Base-by-base conservation (phyloP, 2,329 filamentous ascomycete species). In the Phoma sp. region DNA sequence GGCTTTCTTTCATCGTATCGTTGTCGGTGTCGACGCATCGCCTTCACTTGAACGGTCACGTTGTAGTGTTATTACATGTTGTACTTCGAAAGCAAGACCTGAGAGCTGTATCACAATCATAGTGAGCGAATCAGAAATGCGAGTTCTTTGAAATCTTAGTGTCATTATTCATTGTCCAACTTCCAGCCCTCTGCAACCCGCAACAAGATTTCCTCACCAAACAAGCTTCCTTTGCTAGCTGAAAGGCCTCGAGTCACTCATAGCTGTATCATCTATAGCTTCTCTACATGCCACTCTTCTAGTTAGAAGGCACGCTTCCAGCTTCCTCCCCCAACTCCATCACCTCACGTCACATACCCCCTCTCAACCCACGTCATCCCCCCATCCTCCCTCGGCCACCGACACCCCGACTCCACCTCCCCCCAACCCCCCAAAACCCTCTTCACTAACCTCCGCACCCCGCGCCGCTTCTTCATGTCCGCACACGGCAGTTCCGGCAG, bases 391-490 rank as follows among this genome's bases (percentile, higher is more conserved):
- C n/a, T n/a, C n/a, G n/a, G n/a, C n/a, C n/a, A n/a, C n/a, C n/a
- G n/a, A n/a, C n/a, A n/a, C n/a, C n/a, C n/a, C n/a, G n/a, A n/a
- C n/a, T n/a, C n/a, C n/a, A n/a, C n/a, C n/a, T n/a, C n/a, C n/a
- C n/a, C n/a, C n/a, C n/a, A n/a, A n/a, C n/a, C n/a, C n/a, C n/a
- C n/a, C 45, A 67, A 22, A 19, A 65, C 21, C 43, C 39, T 55
- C n/a, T 45, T 21, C 27, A 64, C 53, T 38, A 65, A 62, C 21
- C 4, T 22, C 5, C 41, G 35, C 4, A 60, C 39, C 33, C 41
- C 53, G 3, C 44, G 6, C 17, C 49, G 36, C 40, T 51, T 51
- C 55, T 39, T 51, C 13, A 19, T 33, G 6, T 40, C 21, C 22
- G 15, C 21, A 3, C n/a, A 4, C 3, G 31, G 35, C 10, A 27